These are phyloP conservation scores for Globisporangium spiculum DNA, from an alignment of 352 stramenopile genomes.

Conservation along the genomic window DNA sequence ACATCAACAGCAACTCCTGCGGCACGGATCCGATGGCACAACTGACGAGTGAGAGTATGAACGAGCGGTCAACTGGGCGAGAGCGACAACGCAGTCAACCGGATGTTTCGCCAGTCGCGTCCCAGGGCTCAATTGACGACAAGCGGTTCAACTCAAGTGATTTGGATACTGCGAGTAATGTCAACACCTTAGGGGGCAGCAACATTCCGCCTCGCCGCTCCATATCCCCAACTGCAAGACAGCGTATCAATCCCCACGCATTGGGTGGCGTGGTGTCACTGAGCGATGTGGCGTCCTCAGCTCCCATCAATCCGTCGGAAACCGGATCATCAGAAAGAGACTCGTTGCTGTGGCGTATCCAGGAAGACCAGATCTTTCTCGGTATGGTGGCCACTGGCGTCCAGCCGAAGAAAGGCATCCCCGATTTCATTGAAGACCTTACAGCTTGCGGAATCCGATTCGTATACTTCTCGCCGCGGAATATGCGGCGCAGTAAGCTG, in stretches of 20 bases:
- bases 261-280: conserved; percentile 12
- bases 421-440: conserved; percentile 94
- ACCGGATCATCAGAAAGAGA: conserved; percentile 52
- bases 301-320: conserved; percentile 47
- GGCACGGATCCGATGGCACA: not conserved
- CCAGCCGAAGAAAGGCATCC: conserved; percentile 93
- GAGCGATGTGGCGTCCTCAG: conserved; percentile 58
- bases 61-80: not conserved
- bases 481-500: conserved; percentile 97
- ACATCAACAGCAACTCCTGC: conserved; percentile 5
- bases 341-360: conserved; percentile 75
- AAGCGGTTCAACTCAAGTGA: conserved; percentile 11
- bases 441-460: conserved; percentile 95
- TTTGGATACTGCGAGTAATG: not conserved
- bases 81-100: conserved; percentile 8
- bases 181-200: not conserved
- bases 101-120: conserved; percentile 26
- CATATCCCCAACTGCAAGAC: conserved; percentile 11
- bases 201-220: conserved; percentile 7
- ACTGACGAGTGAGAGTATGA: not conserved
- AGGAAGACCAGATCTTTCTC: conserved; percentile 97
- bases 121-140: conserved; percentile 26
- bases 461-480: conserved; percentile 99
- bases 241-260: not conserved
- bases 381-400: conserved; percentile 95